Evolutionary conservation across 495 filamentous ascomycete genomes (phyloP), one percentile per base, ranked within the genome.

Genomic region (Podospora pseudoanserina): DNA sequence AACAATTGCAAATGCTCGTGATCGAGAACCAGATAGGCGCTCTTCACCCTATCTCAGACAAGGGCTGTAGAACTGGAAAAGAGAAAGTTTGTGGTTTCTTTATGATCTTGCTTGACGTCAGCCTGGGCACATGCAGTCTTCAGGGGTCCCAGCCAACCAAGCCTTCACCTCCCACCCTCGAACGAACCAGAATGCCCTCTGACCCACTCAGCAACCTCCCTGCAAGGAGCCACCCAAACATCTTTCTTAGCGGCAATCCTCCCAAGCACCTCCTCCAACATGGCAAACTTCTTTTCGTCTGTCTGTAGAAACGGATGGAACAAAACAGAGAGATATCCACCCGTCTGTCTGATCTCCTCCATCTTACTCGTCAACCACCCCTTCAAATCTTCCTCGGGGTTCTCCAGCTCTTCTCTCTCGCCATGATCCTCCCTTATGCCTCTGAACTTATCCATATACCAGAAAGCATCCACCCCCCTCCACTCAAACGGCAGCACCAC

Each of bases 371-470:
- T 49, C 59, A 78, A 66, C 57, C 67, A 71, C 28, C 49, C 53
- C 53, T 61, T 70, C 19, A 76, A 72, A 16, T 71, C 70, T 0
- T 0, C 57, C 32, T 63, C 61, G 4, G 61, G 61, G n/a, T 63
- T 23, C 30, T 63, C 61, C 28, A 70, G 67, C 30, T 66, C 67
- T 27, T 64, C 65, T 54, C 32, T 62, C 68, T 65, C 67, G 18
- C 74, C 74, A 30, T 72, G 44, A 0, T 63, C 61, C 55, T 63
- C 61, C 26, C 75, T 57, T 16, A 75, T 70, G 16, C 54, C 68
- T 0, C 60, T 60, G 54, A 77, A 77, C 67, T 76, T 75, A 18
- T 75, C 76, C 77, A 78, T 79, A 56, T 79, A 79, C 65, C 74
- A 79, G 60, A 75, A 75, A 2, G 76, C 77, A 65, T 79, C 77